A percentile compares a stretch with the other conserved stretches of the same genome.
Evolutionary conservation across 148 eudicot species (phyloP).

Genomic region (Talinum fruticosum): DNA sequence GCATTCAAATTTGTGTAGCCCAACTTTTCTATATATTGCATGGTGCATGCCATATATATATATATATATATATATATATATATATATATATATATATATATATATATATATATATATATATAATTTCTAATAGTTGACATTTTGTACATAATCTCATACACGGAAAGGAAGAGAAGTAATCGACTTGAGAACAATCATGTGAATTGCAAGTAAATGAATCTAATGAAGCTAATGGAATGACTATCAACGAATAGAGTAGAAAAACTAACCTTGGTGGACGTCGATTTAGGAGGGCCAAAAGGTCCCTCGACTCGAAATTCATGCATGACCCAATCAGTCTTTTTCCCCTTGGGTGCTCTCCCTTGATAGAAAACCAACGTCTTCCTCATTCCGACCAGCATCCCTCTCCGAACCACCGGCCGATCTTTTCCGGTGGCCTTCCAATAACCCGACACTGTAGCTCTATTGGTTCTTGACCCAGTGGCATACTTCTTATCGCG

Average conservation of each 20-base stretch:
- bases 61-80: no score
- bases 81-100: no score
- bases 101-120: no score
- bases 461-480: constrained; percentile 80
- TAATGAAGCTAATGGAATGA: neutral
- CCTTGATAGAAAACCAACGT: constrained; percentile 89
- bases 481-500: constrained; percentile 86
- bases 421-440: constrained; percentile 96
- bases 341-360: constrained; percentile 85
- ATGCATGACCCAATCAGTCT: constrained; percentile 96
- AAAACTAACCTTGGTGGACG: constrained; percentile 42
- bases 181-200: no score
- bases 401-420: constrained; percentile 37
- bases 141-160: no score
- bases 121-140: no score
- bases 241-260: neutral
- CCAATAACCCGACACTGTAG: constrained; percentile 88
- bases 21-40: no score
- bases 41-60: no score
- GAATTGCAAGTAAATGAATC: no score
- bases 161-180: no score
- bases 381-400: constrained; percentile 82
- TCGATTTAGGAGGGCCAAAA: constrained; percentile 32
- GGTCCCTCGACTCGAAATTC: constrained; percentile 79
- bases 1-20: no score